Evolutionary conservation across 169 alveolate species (phyloP).

Genomic region (Cryptosporidium sp.): DNA sequence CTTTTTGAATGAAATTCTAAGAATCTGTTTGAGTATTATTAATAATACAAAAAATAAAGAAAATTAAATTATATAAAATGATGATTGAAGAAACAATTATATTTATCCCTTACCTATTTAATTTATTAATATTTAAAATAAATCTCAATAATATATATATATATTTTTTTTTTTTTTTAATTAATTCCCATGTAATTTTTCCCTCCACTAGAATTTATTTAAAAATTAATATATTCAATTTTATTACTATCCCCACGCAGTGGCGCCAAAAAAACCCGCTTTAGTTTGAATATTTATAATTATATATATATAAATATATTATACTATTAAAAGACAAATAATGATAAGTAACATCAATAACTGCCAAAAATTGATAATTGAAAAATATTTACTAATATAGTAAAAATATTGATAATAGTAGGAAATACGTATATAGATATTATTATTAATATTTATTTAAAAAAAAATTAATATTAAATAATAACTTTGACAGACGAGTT

Average conservation of each 20-base stretch:
- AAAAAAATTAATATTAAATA: background rate
- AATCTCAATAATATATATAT: background rate
- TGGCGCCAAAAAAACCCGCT: background rate
- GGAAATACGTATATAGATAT: constrained; percentile 3
- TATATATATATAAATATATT: background rate
- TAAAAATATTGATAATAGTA: background rate
- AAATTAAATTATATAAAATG: too few relatives aligned
- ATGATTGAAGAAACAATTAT: background rate
- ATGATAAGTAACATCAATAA: background rate
- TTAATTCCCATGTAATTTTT: background rate
- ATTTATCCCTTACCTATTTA: background rate
- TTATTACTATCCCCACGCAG: background rate
- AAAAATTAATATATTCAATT: too few relatives aligned
- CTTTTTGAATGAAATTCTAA: background rate
- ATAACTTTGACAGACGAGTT: background rate
- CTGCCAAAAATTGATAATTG: background rate
- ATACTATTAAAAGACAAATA: background rate
- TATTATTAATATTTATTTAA: too few relatives aligned
- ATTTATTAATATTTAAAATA: background rate
- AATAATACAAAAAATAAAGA: too few relatives aligned
- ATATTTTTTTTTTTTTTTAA: background rate
- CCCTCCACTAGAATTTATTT: background rate
- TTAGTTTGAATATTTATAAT: background rate
- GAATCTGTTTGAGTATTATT: background rate
- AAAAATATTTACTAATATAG: background rate